Evolutionary conservation across 2,329 filamentous ascomycete genomes (phyloP).

Genomic region (Gyromitra esculenta): DNA sequence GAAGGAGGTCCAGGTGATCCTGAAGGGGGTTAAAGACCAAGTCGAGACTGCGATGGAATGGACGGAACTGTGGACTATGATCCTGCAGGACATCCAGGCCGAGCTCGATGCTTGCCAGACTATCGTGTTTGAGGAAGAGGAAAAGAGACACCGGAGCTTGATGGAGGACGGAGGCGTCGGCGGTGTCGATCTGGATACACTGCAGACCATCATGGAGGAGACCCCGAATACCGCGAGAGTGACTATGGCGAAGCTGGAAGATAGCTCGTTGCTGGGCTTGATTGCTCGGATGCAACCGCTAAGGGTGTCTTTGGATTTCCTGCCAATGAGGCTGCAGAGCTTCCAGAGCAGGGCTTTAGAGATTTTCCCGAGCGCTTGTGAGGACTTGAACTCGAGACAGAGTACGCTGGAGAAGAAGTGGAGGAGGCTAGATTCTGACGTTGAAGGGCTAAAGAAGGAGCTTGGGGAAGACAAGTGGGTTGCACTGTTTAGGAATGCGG

Average conservation of each 20-base stretch:
- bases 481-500: constrained; percentile 91
- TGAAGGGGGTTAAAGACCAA: constrained; percentile 84
- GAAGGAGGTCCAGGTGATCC: constrained; percentile 78
- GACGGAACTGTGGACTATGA: constrained; percentile 95
- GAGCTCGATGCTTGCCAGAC: constrained; percentile 73
- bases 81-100: constrained; percentile 89
- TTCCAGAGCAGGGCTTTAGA: constrained; percentile 81
- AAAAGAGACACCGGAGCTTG: constrained; percentile 84
- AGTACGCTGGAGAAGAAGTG: constrained; percentile 82
- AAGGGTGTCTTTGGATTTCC: constrained; percentile 89
- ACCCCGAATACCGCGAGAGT: constrained; percentile 66
- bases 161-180: constrained; percentile 71
- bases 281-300: constrained; percentile 96
- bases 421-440: constrained; percentile 87
- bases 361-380: constrained; percentile 88
- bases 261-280: constrained; percentile 87
- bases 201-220: constrained; percentile 94
- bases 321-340: constrained; percentile 90
- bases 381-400: constrained; percentile 82
- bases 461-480: constrained; percentile 96
- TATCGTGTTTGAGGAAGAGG: constrained; percentile 97
- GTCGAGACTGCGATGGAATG: constrained; percentile 99
- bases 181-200: constrained; percentile 79
- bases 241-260: constrained; percentile 64
- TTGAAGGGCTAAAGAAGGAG: constrained; percentile 87